phyloP scores from a whole-genome alignment of 768 basidiomycete genomes.

The Boletus insuetus region DNA sequence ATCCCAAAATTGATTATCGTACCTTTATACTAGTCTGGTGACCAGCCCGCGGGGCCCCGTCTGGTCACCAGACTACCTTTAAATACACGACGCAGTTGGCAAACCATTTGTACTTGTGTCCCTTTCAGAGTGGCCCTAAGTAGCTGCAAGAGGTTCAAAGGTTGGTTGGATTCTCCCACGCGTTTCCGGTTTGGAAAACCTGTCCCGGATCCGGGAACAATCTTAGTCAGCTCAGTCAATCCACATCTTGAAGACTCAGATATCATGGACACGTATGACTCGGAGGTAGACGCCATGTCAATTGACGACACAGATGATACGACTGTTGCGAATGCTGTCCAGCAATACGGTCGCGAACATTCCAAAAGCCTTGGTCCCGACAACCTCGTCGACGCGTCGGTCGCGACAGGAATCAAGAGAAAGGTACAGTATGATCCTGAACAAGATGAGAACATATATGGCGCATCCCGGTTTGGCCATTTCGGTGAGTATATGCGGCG shows the following conservation, averaged over 20 bases:
- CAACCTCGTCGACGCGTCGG: background rate
- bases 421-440: slow-evolving; percentile 18
- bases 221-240: slow-evolving; percentile 3
- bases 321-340: slow-evolving; percentile 20
- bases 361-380: slow-evolving; percentile 14
- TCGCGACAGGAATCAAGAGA: slow-evolving; percentile 13
- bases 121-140: too few species aligned
- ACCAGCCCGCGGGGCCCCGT: too few species aligned
- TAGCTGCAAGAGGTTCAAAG: too few species aligned
- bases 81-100: too few species aligned
- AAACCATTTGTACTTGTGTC: too few species aligned
- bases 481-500: slow-evolving; percentile 88
- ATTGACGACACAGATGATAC: slow-evolving; percentile 19
- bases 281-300: slow-evolving; percentile 6
- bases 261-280: slow-evolving; percentile 37
- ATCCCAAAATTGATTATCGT: too few species aligned
- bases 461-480: slow-evolving; percentile 74
- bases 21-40: too few species aligned
- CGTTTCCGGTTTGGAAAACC: too few species aligned
- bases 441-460: slow-evolving; percentile 57
- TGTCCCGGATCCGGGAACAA: too few species aligned
- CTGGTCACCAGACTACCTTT: too few species aligned
- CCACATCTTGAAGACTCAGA: slow-evolving; percentile 1
- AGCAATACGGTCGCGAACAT: slow-evolving; percentile 37
- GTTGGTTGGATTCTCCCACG: too few species aligned